These are phyloP conservation scores for Selaginella tamariscina DNA, from an alignment of 75 land plant genomes.

Conservation along the genomic window DNA sequence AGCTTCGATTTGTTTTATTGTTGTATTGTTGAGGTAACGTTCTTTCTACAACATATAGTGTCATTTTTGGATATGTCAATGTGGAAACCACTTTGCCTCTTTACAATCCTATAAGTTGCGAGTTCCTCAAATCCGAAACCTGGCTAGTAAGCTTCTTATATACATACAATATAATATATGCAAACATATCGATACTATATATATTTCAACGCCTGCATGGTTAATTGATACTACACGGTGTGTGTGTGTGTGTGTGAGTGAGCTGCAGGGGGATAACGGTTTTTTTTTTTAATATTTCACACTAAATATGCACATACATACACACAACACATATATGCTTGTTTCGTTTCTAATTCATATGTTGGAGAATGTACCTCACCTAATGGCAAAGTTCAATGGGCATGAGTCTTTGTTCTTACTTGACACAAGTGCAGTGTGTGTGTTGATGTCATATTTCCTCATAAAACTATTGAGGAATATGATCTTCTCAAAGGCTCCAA, in stretches of 20 bases:
- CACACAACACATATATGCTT: neutral
- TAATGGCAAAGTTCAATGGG: conserved; percentile 32
- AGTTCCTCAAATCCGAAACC: neutral
- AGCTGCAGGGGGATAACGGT: too few species aligned
- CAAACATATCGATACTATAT: too few species aligned
- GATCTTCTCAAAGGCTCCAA: conserved; percentile 6
- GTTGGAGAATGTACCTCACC: conserved; percentile 34
- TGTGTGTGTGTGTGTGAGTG: too few species aligned
- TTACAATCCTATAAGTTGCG: neutral
- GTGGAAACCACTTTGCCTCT: neutral
- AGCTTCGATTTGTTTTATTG: conserved; percentile 34
- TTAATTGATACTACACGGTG: too few species aligned
- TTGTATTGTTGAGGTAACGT: conserved; percentile 32
- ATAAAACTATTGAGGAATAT: conserved; percentile 29
- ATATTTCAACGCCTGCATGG: too few species aligned
- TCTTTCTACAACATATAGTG: neutral
- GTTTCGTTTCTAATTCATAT: conserved; percentile 17
- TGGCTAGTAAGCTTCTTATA: neutral
- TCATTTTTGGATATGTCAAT: neutral
- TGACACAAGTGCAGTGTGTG: conserved; percentile 46
- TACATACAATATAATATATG: too few species aligned
- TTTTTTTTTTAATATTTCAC: too few species aligned
- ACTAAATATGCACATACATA: too few species aligned
- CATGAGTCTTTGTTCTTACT: conserved; percentile 25
- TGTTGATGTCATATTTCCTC: conserved; percentile 32